Evolutionary conservation across 805 yeast species (phyloP).

Genomic region (Hermanozyma aechmeae): DNA sequence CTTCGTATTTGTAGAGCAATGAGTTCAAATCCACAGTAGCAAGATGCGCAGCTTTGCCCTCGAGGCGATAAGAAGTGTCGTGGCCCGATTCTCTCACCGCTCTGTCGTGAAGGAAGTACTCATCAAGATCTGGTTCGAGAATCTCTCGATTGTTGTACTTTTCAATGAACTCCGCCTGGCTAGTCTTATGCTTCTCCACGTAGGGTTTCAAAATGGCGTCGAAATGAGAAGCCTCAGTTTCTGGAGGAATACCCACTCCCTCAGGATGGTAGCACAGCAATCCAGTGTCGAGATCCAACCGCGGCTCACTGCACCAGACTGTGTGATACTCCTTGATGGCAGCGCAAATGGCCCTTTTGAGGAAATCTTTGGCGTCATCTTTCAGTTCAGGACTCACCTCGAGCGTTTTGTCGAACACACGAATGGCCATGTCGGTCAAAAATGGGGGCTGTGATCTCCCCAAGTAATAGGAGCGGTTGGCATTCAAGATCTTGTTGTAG

Average conservation of each 20-base stretch:
- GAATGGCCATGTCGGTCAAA: constrained; percentile 81
- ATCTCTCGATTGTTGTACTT: constrained; percentile 59
- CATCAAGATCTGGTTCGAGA: constrained; percentile 75
- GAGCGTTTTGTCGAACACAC: constrained; percentile 53
- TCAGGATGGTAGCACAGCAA: constrained; percentile 85
- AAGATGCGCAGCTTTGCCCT: constrained; percentile 79
- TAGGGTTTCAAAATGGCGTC: constrained; percentile 60
- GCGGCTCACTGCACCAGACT: constrained; percentile 73
- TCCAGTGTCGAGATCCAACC: constrained; percentile 66
- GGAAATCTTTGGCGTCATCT: constrained; percentile 43
- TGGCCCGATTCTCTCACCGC: constrained; percentile 97
- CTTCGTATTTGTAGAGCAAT: constrained; percentile 80
- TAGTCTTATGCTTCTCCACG: constrained; percentile 46
- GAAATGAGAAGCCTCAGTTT: constrained; percentile 88
- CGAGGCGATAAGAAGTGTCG: constrained; percentile 85
- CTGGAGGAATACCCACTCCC: constrained; percentile 94
- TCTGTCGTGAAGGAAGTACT: constrained; percentile 81
- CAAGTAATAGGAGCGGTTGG: constrained; percentile 84
- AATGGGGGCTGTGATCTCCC: constrained; percentile 96
- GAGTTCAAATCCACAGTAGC: constrained; percentile 89
- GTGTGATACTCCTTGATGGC: constrained; percentile 79
- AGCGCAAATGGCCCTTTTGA: constrained; percentile 57
- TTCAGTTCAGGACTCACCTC: constrained; percentile 27
- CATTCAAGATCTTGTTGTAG: constrained; percentile 89
- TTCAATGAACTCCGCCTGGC: constrained; percentile 55